Conservation (phyloP, 176 grass and related monocot genomes). For the Aegilops umbellulata region DNA sequence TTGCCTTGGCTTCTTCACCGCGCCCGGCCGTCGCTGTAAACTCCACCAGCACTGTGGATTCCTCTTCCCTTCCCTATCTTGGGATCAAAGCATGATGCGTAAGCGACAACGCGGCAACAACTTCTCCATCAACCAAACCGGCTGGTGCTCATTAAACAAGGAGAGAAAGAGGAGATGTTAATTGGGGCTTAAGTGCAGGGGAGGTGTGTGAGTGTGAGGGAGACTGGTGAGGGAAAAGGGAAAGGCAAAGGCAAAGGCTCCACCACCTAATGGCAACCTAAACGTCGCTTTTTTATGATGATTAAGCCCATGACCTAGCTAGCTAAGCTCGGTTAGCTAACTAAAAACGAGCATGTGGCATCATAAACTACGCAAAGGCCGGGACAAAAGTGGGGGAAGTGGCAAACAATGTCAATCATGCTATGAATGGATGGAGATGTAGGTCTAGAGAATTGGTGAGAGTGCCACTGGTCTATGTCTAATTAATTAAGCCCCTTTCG, state of each 20-base stretch:
- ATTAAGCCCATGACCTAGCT: slow-evolving; percentile 29
- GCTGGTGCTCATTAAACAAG: too few relatives aligned
- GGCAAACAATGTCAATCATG: neutral
- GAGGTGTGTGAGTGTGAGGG: neutral
- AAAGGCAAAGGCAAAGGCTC: neutral
- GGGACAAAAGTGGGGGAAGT: neutral
- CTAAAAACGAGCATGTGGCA: slow-evolving; percentile 1
- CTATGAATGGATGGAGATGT: neutral
- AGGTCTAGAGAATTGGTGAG: neutral
- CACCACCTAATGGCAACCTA: slow-evolving; percentile 48
- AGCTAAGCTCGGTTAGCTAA: neutral
- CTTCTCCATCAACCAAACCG: slow-evolving; percentile 4
- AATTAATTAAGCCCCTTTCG: neutral
- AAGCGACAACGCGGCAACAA: slow-evolving; percentile 19
- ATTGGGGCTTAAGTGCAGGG: slow-evolving; percentile 2
- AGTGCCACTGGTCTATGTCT: neutral
- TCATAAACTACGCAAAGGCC: slow-evolving; percentile 12
- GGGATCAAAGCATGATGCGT: neutral
- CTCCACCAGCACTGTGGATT: neutral
- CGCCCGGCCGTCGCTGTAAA: slow-evolving; percentile 9
- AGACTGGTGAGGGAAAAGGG: neutral
- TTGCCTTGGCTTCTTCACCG: slow-evolving; percentile 6
- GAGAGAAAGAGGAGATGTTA: neutral
- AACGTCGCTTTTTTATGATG: slow-evolving; percentile 32
- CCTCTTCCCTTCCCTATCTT: neutral